phyloP scores from a whole-genome alignment of 2,329 filamentous ascomycete genomes.

The Emericellopsis cladophorae region DNA sequence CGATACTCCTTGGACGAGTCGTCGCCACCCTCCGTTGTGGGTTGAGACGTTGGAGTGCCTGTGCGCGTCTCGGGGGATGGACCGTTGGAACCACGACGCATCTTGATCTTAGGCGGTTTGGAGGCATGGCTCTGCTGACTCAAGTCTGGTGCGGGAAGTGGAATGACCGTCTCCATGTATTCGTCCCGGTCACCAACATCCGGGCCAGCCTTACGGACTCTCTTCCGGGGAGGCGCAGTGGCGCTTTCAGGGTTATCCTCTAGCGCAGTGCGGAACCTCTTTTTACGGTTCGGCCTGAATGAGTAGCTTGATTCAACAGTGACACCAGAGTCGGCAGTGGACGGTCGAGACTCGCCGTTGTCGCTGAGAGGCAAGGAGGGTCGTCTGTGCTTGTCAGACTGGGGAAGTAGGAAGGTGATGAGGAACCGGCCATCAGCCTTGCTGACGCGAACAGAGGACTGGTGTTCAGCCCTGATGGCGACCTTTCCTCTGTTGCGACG shows the following conservation, averaged over 20 bases:
- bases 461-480: too few species aligned
- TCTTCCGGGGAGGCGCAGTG: constrained; percentile 25
- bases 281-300: constrained; percentile 40
- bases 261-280: constrained; percentile 37
- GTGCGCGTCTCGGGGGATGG: constrained; percentile 11
- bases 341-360: constrained; percentile 35
- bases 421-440: constrained; percentile 11
- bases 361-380: constrained; percentile 21
- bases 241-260: constrained; percentile 23
- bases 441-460: neutral
- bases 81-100: constrained; percentile 12
- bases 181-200: constrained; percentile 2
- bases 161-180: neutral
- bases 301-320: constrained; percentile 39
- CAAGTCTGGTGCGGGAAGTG: neutral
- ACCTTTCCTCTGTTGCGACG: too few species aligned
- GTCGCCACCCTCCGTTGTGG: constrained; percentile 15
- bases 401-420: constrained; percentile 26
- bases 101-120: constrained; percentile 25
- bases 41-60: constrained; percentile 13
- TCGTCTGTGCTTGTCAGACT: constrained; percentile 24
- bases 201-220: constrained; percentile 9
- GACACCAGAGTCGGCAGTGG: constrained; percentile 36
- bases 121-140: constrained; percentile 5
- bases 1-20: constrained; percentile 41